Percentiles rank a stretch among this genome's conserved stretches.
These are phyloP conservation scores for Phytopythium vexans DNA, from an alignment of 352 stramenopile species.

Conservation along the genomic window DNA sequence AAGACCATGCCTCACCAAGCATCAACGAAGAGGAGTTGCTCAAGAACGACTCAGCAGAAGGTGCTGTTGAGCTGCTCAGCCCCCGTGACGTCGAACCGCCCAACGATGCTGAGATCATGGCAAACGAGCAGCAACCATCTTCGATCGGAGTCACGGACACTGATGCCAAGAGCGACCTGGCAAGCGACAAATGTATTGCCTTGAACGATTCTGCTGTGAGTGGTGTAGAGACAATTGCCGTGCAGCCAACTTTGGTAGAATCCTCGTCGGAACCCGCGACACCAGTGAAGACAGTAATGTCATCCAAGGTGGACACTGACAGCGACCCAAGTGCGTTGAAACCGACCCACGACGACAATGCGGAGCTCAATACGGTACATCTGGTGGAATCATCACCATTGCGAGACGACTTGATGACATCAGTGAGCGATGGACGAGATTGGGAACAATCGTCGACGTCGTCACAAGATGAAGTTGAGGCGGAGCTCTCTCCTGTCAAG, in stretches of 20 bases:
- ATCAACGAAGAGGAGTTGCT: neutral
- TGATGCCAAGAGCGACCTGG: neutral
- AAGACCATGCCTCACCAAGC: no score
- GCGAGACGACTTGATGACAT: no score
- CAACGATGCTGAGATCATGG: neutral
- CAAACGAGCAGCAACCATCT: no score
- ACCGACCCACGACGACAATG: no score
- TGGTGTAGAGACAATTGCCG: neutral
- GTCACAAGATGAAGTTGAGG: no score
- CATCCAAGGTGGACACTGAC: conserved; percentile 1
- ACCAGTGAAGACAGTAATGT: no score
- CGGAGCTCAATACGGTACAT: neutral
- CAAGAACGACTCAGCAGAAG: neutral
- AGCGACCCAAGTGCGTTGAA: neutral
- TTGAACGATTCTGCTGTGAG: neutral
- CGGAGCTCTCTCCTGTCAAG: neutral
- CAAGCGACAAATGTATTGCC: neutral
- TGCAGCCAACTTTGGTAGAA: neutral
- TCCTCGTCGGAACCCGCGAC: neutral
- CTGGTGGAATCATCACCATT: neutral
- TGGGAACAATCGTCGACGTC: no score
- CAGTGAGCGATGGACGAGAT: no score
- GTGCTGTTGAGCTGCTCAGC: neutral
- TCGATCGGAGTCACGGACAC: neutral
- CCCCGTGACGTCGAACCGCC: neutral